Base-by-base conservation (phyloP, 768 basidiomycete species). In the Termitomyces sp. region DNA sequence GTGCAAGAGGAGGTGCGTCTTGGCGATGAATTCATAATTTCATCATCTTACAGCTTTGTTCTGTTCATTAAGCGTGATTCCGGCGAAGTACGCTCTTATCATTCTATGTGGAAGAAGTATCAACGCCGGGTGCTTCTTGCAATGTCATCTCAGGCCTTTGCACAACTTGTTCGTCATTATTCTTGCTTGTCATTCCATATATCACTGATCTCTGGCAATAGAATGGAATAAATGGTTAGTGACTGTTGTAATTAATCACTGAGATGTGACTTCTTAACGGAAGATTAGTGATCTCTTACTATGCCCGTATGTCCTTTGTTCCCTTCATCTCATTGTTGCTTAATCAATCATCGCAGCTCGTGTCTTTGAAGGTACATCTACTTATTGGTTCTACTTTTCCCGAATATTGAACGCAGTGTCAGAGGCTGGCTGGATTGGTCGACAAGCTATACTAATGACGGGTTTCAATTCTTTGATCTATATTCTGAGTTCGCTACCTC, bases 101-200 rank as follows among this genome's bases (percentile, higher is more conserved):
- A 68, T 33, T 78, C 79, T 41, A 91, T 98, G 86, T 98, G 95
- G 93, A 84, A 72, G 65, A 82, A 83, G 65, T 97, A 98, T 70
- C 88, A 89, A 67, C 86, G 87, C 33, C 80, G 95, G 36, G 94
- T 98, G 12, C 70, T 97, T 62, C 83, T 98, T 48, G 95, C 95
- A 16, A 95, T 95, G 92, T 92, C 90, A 20, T 93, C 93, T 57
- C 95, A 97, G 71, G 91, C 92, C 44, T 96, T 97, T 73, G 95
- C 95, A 45, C 95, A 97, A 69, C 76, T 97, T 68, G 94, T 93
- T 62, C 60, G 91, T 79, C 55, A 52, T 42, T 58, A 36, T 27
- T 54, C 4, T 31, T 41, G 41, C 47, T 63, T 36, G 42, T 20
- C 11, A n/a, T 39, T 7, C 31, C n/a, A 49, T 49, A 24, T 6